Percentiles rank a stretch among this genome's conserved stretches.
These are phyloP conservation scores for Botrytis hyacinthi DNA, from an alignment of 2,329 filamentous ascomycete species.

Conservation along the genomic window DNA sequence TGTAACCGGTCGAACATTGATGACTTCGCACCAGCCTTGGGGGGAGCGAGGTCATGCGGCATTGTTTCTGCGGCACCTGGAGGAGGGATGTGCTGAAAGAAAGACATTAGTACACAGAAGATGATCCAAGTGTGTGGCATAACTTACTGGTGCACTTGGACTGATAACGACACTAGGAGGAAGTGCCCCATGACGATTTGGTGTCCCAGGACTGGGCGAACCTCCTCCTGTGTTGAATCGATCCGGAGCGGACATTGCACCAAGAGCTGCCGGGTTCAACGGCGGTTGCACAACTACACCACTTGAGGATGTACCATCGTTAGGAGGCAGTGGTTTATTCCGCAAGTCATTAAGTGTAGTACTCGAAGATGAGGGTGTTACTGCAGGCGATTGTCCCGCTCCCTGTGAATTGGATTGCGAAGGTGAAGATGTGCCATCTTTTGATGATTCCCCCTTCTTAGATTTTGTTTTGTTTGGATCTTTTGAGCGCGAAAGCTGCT, in stretches of 20 bases:
- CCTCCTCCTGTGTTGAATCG: conserved; percentile 44
- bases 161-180: conserved; percentile 92
- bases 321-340: conserved; percentile 72
- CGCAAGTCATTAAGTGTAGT: conserved; percentile 82
- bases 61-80: conserved; percentile 95
- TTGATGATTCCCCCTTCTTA: conserved; percentile 66
- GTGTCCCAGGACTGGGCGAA: conserved; percentile 51
- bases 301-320: conserved; percentile 42
- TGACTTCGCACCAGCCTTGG: conserved; percentile 87
- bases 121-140: not conserved
- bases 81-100: conserved; percentile 75
- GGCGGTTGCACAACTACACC: conserved; percentile 35
- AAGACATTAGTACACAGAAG: conserved; percentile 15
- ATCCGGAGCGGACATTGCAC: conserved; percentile 41
- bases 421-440: conserved; percentile 78
- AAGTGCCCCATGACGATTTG: conserved; percentile 61
- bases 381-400: conserved; percentile 56
- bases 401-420: conserved; percentile 53
- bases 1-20: conserved; percentile 85
- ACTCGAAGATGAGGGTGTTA: conserved; percentile 85
- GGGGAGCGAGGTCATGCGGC: conserved; percentile 93
- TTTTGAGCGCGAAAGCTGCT: conserved; percentile 90
- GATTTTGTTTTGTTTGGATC: conserved; percentile 74
- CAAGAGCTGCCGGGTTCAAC: conserved; percentile 33
- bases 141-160: conserved; percentile 82